Base-by-base conservation (phyloP, 441 rosid species). In the Aquilaria agallochum region DNA sequence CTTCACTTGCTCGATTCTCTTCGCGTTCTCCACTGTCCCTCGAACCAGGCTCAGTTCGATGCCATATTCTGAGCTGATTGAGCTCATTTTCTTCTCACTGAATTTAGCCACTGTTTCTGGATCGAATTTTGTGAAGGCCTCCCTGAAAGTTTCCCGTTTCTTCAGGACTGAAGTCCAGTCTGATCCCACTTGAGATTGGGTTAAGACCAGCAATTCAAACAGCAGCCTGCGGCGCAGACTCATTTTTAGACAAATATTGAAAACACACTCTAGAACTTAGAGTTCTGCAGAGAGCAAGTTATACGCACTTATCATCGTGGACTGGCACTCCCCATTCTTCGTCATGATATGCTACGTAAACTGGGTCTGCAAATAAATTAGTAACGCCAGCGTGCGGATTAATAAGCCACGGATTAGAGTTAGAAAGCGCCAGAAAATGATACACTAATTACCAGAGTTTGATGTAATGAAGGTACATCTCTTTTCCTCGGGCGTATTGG, bases 301-400 rank as follows among this genome's bases (percentile, higher is more conserved):
- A 20, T 20, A 20, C 20, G 20, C 60, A 84, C 90, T 65, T 78
- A 60, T 88, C 96, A 75, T 84, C 83, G 55, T 86, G 85, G 46
- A 75, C 82, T 31, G 92, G 84, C 64, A 85, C 85, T 62, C 95
- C 95, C 92, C 95, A 88, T 82, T 86, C 96, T 63, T 75, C 70
- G 55, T 88, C 90, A 68, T 86, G 90, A 70, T 86, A 88, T 70
- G 84, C 84, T 5, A 82, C 78, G 61, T 82, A 88, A 33, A 74
- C 62, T 47, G 90, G 88, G 82, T 89, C 93, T 88, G 83, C 34
- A 44, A 6, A 20, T 5, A 51, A 1, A 51, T 12, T 49, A 47
- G 3, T 20, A 20, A 1, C 20, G 20, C 20, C 20, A 20, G 20
- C 20, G 20, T 20, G 20, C 20, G 20, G 20, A 20, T 20, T 20